Conservation (phyloP, 1,284 basidiomycete species). For the Irpex sp. region DNA sequence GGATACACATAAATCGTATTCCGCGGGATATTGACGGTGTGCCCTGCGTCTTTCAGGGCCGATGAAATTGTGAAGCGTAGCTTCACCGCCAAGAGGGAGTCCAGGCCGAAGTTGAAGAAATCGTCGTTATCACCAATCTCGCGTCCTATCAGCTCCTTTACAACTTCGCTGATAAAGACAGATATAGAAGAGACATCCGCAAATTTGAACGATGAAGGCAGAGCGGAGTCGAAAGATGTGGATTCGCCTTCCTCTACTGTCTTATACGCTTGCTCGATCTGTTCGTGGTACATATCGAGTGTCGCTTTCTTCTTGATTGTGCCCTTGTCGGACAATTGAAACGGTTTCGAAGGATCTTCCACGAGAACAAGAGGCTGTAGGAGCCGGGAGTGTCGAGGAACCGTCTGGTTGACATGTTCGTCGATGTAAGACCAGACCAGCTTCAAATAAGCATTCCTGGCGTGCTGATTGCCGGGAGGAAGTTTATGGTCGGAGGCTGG, state of each 20-base stretch:
- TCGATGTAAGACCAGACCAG: background rate
- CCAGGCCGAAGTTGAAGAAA: slow-evolving; percentile 32
- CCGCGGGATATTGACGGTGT: background rate
- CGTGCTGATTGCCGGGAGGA: slow-evolving; percentile 38
- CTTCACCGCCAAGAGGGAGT: background rate
- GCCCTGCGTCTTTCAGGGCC: background rate
- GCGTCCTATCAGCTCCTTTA: slow-evolving; percentile 23
- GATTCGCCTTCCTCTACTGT: slow-evolving; percentile 23
- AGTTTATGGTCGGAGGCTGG: slow-evolving; percentile 32
- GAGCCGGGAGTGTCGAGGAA: background rate
- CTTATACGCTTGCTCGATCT: slow-evolving; percentile 33
- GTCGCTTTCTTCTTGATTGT: slow-evolving; percentile 30
- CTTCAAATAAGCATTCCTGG: slow-evolving; percentile 27
- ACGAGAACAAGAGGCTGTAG: background rate
- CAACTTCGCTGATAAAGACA: slow-evolving; percentile 25
- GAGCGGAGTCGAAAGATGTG: slow-evolving; percentile 23
- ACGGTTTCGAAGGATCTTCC: slow-evolving; percentile 36
- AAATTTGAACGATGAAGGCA: slow-evolving; percentile 3
- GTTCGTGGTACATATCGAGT: slow-evolving; percentile 30
- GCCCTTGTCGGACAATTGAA: slow-evolving; percentile 35
- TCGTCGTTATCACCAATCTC: slow-evolving; percentile 31
- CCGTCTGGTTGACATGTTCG: background rate
- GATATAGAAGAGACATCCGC: background rate
- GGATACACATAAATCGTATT: background rate
- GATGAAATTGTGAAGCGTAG: background rate